Base-by-base conservation (phyloP, 768 basidiomycete genomes). In the Mycena filopes region DNA sequence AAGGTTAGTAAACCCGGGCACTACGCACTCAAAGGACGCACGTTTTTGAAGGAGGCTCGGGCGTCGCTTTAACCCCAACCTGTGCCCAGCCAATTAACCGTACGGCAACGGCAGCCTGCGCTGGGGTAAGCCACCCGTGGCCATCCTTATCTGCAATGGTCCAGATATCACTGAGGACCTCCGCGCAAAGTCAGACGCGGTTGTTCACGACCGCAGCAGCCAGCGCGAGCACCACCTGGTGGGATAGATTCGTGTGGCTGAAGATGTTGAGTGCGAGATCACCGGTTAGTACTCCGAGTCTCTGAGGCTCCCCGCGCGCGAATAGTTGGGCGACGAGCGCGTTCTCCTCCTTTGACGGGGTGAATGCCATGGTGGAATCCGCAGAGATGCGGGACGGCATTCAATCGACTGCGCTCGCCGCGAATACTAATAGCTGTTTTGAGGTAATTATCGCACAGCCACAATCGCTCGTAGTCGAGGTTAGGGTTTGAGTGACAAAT, bases 31-130 rank as follows among this genome's bases (percentile, higher is more conserved):
- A 13, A 57, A 28, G 15, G 12, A 78, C 80, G 73, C 57, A 87
- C 85, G 62, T 72, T 76, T 79, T 2, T 72, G 73, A 16, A 79
- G 72, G 53, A 82, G n/a, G 69, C 23, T 80, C 79, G 18, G 80
- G 79, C 7, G 72, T 73, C 0, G 78, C 65, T 2, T 71, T 66
- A 53, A 73, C 76, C 51, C 76, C 83, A 21, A 78, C 76, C 72
- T 89, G 87, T 11, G 85, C 81, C 76, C 83, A 82, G 7, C 84
- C 86, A 51, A 88, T 87, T n/a, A 88, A 70, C 51, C 87, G 72
- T 45, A 86, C 78, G 16, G 86, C 86, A 43, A 81, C 54, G 12
- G 63, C 63, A 4, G 86, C 84, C 45, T 81, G 81, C 45, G 82
- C 82, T 21, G 78, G 76, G 49, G 83, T 81, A 43, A 87, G 77